Conservation (phyloP, 306 rosid species). For the Datisca glomerata region DNA sequence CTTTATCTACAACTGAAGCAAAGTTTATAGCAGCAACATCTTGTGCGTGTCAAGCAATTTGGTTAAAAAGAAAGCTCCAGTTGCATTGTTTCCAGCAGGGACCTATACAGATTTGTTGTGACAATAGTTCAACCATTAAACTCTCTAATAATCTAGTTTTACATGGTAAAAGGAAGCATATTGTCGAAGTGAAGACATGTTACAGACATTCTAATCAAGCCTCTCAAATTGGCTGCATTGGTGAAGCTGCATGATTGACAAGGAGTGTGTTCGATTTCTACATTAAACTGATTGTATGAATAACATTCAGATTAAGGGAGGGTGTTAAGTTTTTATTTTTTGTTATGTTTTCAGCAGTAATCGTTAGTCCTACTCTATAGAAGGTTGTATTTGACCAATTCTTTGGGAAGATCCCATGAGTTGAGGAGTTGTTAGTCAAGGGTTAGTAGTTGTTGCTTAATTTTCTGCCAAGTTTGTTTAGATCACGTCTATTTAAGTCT, state of each 20-base stretch:
- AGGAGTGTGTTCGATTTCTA: not conserved
- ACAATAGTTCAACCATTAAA: not conserved
- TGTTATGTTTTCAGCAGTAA: too few species aligned
- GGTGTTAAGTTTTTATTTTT: not conserved
- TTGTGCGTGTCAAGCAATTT: not conserved
- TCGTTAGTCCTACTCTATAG: not conserved
- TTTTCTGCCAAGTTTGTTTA: too few species aligned
- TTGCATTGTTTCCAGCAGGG: not conserved
- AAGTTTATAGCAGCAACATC: not conserved
- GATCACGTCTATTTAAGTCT: too few species aligned
- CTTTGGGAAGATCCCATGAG: too few species aligned
- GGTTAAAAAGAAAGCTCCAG: not conserved
- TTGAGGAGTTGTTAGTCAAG: too few species aligned
- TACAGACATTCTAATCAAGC: not conserved
- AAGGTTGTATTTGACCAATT: not conserved
- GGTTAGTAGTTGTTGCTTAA: too few species aligned
- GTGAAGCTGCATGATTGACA: not conserved
- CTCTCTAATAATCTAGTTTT: not conserved
- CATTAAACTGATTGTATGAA: not conserved
- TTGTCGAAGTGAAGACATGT: constrained; percentile 6
- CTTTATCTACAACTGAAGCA: not conserved
- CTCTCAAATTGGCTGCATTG: not conserved
- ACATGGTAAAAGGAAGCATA: constrained; percentile 3
- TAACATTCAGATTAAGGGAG: not conserved
- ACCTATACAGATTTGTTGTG: not conserved